Evolutionary conservation across 345 rosid genomes (phyloP).

Genomic region (Eucalyptus dawsonii): DNA sequence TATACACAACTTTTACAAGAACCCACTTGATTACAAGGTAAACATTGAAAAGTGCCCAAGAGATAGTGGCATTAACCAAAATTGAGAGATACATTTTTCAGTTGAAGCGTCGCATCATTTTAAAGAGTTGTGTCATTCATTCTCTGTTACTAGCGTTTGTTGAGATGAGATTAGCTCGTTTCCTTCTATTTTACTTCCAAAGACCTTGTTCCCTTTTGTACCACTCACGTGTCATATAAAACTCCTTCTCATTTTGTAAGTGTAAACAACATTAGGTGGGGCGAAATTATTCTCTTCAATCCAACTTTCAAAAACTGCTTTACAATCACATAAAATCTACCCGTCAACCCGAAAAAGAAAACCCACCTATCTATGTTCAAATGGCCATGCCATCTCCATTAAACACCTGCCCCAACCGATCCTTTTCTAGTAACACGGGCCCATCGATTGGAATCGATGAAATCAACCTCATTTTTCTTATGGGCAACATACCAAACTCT

Average conservation of each 20-base stretch:
- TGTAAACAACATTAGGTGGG: not conserved
- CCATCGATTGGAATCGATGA: not conserved
- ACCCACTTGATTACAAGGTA: no score
- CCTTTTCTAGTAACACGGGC: not conserved
- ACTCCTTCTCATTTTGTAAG: not conserved
- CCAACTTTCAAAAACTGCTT: not conserved
- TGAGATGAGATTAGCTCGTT: no score
- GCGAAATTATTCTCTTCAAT: not conserved
- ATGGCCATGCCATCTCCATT: not conserved
- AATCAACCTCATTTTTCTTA: not conserved
- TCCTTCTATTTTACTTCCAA: no score
- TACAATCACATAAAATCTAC: not conserved
- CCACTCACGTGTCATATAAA: rapidly evolving
- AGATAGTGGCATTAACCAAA: no score
- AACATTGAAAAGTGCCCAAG: no score
- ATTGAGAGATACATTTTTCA: no score
- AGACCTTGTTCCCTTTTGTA: not conserved
- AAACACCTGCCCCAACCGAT: not conserved
- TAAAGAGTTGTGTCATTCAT: no score
- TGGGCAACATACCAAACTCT: not conserved
- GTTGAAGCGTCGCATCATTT: no score
- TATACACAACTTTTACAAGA: no score
- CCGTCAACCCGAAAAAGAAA: not conserved
- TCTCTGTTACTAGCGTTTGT: no score
- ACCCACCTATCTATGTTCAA: not conserved